Evolutionary conservation across 208 protist species (phyloP).

Genomic region (Perkinsela sp.): DNA sequence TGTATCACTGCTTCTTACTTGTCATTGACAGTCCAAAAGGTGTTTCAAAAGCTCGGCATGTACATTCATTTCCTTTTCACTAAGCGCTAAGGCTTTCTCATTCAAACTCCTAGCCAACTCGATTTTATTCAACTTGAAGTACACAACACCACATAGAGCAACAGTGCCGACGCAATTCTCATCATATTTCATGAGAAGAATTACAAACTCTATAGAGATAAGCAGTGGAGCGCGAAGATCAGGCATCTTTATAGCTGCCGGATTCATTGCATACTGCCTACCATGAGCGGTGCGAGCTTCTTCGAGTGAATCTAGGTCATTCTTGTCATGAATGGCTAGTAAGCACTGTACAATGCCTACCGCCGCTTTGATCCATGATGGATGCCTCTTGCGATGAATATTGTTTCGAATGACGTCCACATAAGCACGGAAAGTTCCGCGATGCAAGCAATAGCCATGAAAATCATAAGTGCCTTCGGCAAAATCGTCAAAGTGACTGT

Average conservation of each 20-base stretch:
- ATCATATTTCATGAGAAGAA: not conserved
- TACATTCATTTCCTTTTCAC: too few species aligned
- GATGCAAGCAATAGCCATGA: conserved; percentile 80
- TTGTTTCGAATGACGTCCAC: conserved; percentile 38
- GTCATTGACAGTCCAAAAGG: too few species aligned
- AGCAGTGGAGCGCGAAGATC: not conserved
- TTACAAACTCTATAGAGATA: not conserved
- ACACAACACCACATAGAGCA: not conserved
- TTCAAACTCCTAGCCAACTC: too few species aligned
- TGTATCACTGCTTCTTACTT: too few species aligned
- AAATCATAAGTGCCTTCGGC: conserved; percentile 81
- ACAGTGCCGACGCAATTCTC: not conserved
- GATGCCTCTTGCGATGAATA: conserved; percentile 2
- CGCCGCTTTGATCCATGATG: conserved; percentile 2
- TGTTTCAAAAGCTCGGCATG: too few species aligned
- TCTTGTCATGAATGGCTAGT: conserved; percentile 4
- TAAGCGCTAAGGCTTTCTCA: too few species aligned
- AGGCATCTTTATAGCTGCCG: not conserved
- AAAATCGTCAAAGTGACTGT: conserved; percentile 69
- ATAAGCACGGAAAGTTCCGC: conserved; percentile 76
- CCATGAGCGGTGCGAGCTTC: not conserved
- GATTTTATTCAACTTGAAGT: too few species aligned
- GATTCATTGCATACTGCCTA: not conserved
- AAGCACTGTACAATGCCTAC: conserved; percentile 4
- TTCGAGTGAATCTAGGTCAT: not conserved